Evolutionary conservation across 495 filamentous ascomycete species (phyloP), one percentile per base, ranked within the genome.

Genomic region (Cercophora scortea): DNA sequence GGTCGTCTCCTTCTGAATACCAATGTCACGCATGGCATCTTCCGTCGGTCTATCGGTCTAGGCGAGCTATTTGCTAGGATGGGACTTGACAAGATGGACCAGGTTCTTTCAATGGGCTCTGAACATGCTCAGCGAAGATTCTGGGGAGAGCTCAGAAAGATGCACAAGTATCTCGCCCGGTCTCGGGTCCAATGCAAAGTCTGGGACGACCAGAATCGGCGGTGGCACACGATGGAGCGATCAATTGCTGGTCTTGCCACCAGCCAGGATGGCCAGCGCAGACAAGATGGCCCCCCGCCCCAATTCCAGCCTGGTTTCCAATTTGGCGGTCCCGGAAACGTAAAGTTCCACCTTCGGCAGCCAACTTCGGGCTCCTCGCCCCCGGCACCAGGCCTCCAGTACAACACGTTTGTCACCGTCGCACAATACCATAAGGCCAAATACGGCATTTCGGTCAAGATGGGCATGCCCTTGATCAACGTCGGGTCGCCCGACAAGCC

Each of bases 391-490:
- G 60, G 60, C 0, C 59, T 72, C 25, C 36, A 56, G 16, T 60
- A 42, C 7, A 53, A 60, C 41, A 34, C 48, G 0, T 60, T 53
- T 25, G 61, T 67, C 19, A 56, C 58, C 1, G 71, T 77, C 0
- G 46, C 53, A 0, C 58, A 71, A 0, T 73, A 71, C 52, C 71
- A 64, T 42, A 39, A 41, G 12, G 47, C 57, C 16, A 67, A 67
- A 44, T 69, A 76, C 52, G 51, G 53, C 1, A 59, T 60, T 10
- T 48, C 33, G 36, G 51, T 57, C 18, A 48, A 71, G n/a, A n/a
- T 48, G 6, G 54, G 62, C 0, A 52, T 79, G 7, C 87, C 88
- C 0, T 74, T 92, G 4, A 67, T 96, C 51, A 90, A 94, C 59
- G 74, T 85, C 11, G 88, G 87, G 6, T 82, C 65, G 15, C 60